Evolutionary conservation across 345 rosid species (phyloP).

Genomic region (Boechera divaricarpa): DNA sequence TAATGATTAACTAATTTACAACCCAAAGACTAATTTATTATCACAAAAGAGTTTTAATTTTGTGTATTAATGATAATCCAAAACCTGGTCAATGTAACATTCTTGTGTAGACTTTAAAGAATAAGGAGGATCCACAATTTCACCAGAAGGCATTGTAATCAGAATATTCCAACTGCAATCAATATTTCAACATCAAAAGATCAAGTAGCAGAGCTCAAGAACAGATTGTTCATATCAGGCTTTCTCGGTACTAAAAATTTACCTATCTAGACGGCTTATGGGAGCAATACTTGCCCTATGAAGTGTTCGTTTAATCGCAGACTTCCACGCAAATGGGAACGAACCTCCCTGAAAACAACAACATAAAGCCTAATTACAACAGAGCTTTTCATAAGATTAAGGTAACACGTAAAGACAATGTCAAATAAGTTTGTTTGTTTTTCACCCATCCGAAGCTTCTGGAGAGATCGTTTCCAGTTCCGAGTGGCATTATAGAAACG

Average conservation of each 20-base stretch:
- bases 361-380: conserved; percentile 33
- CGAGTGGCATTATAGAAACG: conserved; percentile 88
- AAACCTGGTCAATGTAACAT: conserved; percentile 67
- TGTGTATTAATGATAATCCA: neutral
- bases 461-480: conserved; percentile 93
- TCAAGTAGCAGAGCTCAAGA: neutral
- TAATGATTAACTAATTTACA: neutral
- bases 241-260: neutral
- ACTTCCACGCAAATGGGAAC: conserved; percentile 95
- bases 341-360: conserved; percentile 78
- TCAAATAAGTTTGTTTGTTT: neutral
- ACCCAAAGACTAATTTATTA: neutral
- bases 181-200: conserved; percentile 17
- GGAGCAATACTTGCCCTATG: conserved; percentile 61
- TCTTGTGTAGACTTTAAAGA: conserved; percentile 72
- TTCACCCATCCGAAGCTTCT: conserved; percentile 97
- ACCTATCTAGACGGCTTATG: conserved; percentile 84
- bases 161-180: conserved; percentile 75
- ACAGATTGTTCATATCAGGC: neutral
- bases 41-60: conserved; percentile 38
- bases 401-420: neutral
- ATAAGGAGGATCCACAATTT: conserved; percentile 73
- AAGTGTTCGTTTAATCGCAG: conserved; percentile 82
- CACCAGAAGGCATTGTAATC: conserved; percentile 73
- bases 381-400: neutral